Conservation (phyloP, 257 asterid species). For the Nicotiana attenuata region DNA sequence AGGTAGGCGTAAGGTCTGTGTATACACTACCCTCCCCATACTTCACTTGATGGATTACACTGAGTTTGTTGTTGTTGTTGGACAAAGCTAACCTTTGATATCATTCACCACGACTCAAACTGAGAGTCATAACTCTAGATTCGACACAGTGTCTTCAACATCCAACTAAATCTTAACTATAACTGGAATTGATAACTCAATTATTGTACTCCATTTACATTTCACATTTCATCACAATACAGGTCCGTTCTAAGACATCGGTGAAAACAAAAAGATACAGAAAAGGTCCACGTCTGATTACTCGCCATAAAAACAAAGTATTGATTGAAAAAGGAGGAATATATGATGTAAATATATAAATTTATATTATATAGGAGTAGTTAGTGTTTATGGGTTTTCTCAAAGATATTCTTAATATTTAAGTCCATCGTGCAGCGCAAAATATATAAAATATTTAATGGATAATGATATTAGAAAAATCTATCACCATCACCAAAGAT, state of each 20-base stretch:
- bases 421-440: slow-evolving; percentile 7
- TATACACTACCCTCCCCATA: too few species aligned
- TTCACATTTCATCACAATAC: background rate
- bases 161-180: background rate
- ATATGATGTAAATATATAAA: background rate
- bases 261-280: background rate
- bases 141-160: too few species aligned
- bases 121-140: too few species aligned
- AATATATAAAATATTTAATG: background rate
- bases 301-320: background rate
- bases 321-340: background rate
- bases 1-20: too few species aligned
- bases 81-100: too few species aligned
- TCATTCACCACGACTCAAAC: too few species aligned
- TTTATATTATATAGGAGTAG: background rate
- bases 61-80: too few species aligned
- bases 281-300: background rate
- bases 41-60: too few species aligned
- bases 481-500: slow-evolving; percentile 1
- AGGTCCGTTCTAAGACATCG: too few species aligned
- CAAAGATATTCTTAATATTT: background rate
- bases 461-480: background rate
- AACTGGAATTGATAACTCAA: background rate
- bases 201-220: background rate
- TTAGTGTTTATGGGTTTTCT: background rate